These are phyloP conservation scores for Colletotrichum endophyticum DNA, from an alignment of 2,329 filamentous ascomycete species.

Conservation along the genomic window DNA sequence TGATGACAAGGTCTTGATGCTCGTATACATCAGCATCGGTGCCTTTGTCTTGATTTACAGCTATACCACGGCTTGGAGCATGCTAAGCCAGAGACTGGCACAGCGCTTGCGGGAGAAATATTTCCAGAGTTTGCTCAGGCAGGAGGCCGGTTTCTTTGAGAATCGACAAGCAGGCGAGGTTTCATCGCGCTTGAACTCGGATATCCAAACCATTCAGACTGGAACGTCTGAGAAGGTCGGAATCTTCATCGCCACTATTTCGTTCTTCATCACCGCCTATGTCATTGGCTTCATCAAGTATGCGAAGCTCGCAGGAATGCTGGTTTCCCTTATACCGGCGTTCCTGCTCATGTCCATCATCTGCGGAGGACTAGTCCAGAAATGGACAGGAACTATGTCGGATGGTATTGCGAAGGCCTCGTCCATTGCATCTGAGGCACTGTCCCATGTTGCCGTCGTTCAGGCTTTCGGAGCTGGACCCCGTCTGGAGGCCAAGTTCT, in stretches of 20 bases:
- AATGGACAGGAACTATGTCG: conserved; percentile 47
- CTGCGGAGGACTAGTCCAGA: conserved; percentile 54
- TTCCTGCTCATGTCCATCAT: conserved; percentile 59
- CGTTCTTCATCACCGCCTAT: conserved; percentile 67
- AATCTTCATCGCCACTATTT: conserved; percentile 58
- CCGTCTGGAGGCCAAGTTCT: conserved; percentile 60
- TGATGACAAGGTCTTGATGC: conserved; percentile 55
- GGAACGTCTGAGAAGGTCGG: conserved; percentile 70
- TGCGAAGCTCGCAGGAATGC: conserved; percentile 59
- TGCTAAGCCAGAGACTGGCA: conserved; percentile 60
- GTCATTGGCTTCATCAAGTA: conserved; percentile 66
- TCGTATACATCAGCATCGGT: conserved; percentile 65
- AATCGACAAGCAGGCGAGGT: conserved; percentile 60
- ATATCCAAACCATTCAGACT: conserved; percentile 63
- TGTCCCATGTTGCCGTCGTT: conserved; percentile 58
- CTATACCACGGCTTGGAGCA: conserved; percentile 63
- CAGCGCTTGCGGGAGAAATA: conserved; percentile 62
- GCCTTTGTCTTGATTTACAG: conserved; percentile 63
- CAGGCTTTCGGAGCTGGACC: conserved; percentile 60
- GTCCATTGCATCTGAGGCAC: conserved; percentile 59
- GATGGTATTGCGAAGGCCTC: conserved; percentile 54
- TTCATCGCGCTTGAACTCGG: conserved; percentile 59
- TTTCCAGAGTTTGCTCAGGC: conserved; percentile 56
- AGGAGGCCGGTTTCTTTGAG: conserved; percentile 65
- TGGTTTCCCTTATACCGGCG: conserved; percentile 60